Evolutionary conservation across 1,284 basidiomycete genomes (phyloP).

Genomic region (Ustilago loliicola): DNA sequence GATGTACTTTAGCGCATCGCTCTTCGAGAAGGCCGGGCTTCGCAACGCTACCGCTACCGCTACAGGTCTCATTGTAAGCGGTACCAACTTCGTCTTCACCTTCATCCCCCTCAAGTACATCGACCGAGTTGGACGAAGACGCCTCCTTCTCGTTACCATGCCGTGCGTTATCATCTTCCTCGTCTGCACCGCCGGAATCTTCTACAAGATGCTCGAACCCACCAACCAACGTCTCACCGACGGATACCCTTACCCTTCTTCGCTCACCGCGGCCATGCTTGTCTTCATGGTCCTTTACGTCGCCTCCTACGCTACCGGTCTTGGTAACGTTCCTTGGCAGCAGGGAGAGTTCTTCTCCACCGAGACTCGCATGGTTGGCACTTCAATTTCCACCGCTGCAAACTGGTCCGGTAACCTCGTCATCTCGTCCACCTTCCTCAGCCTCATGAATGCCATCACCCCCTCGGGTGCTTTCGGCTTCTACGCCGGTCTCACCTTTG

Average conservation of each 20-base stretch:
- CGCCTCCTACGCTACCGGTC: slow-evolving; percentile 78
- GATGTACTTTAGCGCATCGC: slow-evolving; percentile 70
- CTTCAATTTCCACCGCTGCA: slow-evolving; percentile 79
- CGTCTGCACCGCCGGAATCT: slow-evolving; percentile 79
- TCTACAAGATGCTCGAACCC: slow-evolving; percentile 79
- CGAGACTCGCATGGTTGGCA: slow-evolving; percentile 80
- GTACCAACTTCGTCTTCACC: slow-evolving; percentile 79
- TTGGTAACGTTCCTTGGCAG: slow-evolving; percentile 85
- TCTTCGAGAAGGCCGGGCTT: slow-evolving; percentile 70
- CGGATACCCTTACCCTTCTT: slow-evolving; percentile 77
- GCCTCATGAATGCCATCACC: slow-evolving; percentile 81
- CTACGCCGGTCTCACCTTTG: slow-evolving; percentile 80
- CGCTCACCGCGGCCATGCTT: slow-evolving; percentile 80
- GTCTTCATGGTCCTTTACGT: slow-evolving; percentile 85
- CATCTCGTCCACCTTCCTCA: slow-evolving; percentile 82
- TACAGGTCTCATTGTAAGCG: slow-evolving; percentile 67
- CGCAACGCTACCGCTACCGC: slow-evolving; percentile 68
- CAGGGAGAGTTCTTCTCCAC: slow-evolving; percentile 83
- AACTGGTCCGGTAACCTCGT: slow-evolving; percentile 85
- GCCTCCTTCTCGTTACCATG: slow-evolving; percentile 81
- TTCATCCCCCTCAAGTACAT: slow-evolving; percentile 81
- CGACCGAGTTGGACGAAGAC: slow-evolving; percentile 81
- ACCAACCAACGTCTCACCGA: slow-evolving; percentile 79
- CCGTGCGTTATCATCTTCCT: slow-evolving; percentile 84
- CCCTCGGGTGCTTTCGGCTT: slow-evolving; percentile 77